A percentile compares a stretch with the other conserved stretches of the same genome.
phyloP scores from a whole-genome alignment of 2,329 filamentous ascomycete species.

The Penicillium olsonii region DNA sequence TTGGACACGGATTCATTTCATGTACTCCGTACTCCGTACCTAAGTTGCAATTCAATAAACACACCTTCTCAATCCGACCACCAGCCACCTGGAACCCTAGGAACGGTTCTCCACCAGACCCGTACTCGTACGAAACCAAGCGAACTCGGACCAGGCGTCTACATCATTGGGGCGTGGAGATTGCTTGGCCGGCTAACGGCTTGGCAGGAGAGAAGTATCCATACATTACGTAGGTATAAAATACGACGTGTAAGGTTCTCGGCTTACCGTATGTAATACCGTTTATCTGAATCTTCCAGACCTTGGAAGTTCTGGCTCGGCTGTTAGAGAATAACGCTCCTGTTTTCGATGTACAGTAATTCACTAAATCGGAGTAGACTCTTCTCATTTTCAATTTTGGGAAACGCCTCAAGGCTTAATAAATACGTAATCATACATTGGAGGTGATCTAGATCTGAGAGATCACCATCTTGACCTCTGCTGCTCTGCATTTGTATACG shows the following conservation, averaged over 20 bases:
- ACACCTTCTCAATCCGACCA: background rate
- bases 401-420: background rate
- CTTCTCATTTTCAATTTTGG: background rate
- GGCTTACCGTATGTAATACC: background rate
- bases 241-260: background rate
- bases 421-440: background rate
- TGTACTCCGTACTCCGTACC: too few species aligned
- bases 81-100: background rate
- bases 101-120: background rate
- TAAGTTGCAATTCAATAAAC: background rate
- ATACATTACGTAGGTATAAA: background rate
- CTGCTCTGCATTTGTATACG: background rate
- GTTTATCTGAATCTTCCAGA: background rate
- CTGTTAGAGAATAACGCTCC: background rate
- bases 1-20: background rate
- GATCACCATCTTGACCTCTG: background rate
- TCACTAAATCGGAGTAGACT: background rate
- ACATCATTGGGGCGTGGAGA: constrained; percentile 1
- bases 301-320: background rate
- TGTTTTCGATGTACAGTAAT: background rate
- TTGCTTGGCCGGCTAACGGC: constrained; percentile 12
- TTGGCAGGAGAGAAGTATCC: constrained; percentile 13
- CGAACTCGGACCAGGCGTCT: constrained; percentile 1
- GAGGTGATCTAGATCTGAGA: background rate
- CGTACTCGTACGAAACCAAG: constrained; percentile 13